These are phyloP conservation scores for Salisapilia sapeloensis DNA, from an alignment of 352 stramenopile species.

Conservation along the genomic window DNA sequence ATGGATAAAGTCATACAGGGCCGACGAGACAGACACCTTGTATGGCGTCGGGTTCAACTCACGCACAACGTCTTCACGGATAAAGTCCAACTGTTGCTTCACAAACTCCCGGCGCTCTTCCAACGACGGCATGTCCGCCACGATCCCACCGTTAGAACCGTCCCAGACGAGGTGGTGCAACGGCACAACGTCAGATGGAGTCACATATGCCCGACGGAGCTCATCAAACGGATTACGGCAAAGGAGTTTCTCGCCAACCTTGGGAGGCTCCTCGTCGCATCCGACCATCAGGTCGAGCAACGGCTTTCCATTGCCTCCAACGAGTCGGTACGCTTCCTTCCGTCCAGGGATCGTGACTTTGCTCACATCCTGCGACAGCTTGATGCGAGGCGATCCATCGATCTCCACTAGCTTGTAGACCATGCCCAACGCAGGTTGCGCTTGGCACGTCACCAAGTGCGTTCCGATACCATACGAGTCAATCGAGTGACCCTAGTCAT, in stretches of 20 bases:
- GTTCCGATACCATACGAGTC: constrained; percentile 93
- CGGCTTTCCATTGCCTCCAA: constrained; percentile 74
- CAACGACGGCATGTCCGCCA: constrained; percentile 42
- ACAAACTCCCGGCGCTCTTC: constrained; percentile 79
- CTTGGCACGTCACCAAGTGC: constrained; percentile 95
- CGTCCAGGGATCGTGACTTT: constrained; percentile 90
- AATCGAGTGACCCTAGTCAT: constrained; percentile 85
- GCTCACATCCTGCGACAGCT: constrained; percentile 93
- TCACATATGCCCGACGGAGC: constrained; percentile 89
- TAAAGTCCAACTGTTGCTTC: constrained; percentile 81
- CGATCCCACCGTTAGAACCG: constrained; percentile 51
- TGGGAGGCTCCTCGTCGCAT: constrained; percentile 63
- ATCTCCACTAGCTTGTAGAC: constrained; percentile 99
- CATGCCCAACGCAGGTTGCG: constrained; percentile 95
- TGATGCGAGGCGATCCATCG: constrained; percentile 90
- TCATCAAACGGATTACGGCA: constrained; percentile 94
- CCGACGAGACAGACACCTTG: constrained; percentile 84
- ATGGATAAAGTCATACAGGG: constrained; percentile 90
- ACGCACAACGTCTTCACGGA: constrained; percentile 89
- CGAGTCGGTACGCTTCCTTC: constrained; percentile 84
- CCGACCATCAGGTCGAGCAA: constrained; percentile 86
- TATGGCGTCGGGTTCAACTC: constrained; percentile 93
- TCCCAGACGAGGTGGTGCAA: constrained; percentile 88
- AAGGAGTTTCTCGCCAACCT: constrained; percentile 76
- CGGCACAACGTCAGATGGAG: constrained; percentile 74